phyloP scores from a whole-genome alignment of 208 protist genomes.

The Wallacemonas rigidus region DNA sequence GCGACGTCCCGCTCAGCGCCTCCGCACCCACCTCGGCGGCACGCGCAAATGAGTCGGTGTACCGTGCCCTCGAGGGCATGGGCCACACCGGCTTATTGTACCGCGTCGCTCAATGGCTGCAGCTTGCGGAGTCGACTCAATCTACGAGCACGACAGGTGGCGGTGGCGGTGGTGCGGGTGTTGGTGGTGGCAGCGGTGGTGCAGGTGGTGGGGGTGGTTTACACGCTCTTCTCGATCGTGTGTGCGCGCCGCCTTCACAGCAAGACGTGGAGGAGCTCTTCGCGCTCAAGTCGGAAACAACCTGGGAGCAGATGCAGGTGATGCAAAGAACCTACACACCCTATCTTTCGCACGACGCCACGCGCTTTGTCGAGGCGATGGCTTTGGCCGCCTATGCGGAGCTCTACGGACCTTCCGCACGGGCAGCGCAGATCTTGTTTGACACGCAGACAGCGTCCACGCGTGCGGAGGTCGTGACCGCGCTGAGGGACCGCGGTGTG shows the following conservation, averaged over 20 bases:
- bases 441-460: background rate
- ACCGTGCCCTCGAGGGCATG: constrained; percentile 11
- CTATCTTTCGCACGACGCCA: constrained; percentile 63
- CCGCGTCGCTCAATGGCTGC: constrained; percentile 19
- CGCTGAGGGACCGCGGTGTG: constrained; percentile 21
- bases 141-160: background rate
- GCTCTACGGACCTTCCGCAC: constrained; percentile 62
- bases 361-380: constrained; percentile 69
- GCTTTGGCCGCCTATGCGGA: constrained; percentile 73
- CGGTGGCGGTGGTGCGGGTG: background rate
- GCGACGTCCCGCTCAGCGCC: background rate
- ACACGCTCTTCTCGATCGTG: constrained; percentile 27
- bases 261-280: constrained; percentile 44
- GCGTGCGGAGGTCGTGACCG: background rate
- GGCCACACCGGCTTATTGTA: constrained; percentile 5
- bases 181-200: constrained; percentile 25
- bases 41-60: constrained; percentile 1
- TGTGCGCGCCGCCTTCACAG: constrained; percentile 38
- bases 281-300: constrained; percentile 33
- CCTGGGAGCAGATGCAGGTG: constrained; percentile 53
- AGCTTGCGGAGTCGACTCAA: constrained; percentile 7
- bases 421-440: constrained; percentile 27
- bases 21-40: constrained; percentile 1
- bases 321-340: constrained; percentile 76
- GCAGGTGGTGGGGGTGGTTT: constrained; percentile 25